Base-by-base conservation (phyloP, 1,139 yeast genomes). In the Nakaseomyces kungkrabaensis region DNA sequence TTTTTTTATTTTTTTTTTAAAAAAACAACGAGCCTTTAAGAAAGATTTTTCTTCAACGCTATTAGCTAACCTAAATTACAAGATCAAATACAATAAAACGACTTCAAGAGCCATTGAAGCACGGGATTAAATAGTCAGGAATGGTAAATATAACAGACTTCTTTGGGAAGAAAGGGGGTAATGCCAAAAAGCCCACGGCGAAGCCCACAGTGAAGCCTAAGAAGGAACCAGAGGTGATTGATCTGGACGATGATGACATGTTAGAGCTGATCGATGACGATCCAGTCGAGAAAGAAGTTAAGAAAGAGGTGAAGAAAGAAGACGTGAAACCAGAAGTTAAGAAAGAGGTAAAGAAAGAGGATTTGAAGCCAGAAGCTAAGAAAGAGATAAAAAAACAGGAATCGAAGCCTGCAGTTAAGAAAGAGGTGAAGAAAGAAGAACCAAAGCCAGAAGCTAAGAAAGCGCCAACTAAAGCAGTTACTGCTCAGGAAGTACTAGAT, bases 111-210 rank as follows among this genome's bases (percentile, higher is more conserved):
- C 22, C 22, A 17, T 17, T 17, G 22, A 17, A 17, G 22, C 22
- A 17, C 22, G 22, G 22, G 22, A 17, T 17, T 17, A 17, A 17
- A 17, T 3, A 2, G 22, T 17, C 22, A 17, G 22, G n/a, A 29
- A 73, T 73, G 77, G 77, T 73, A 34, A 72, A 71, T 56, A 73
- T 74, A 51, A 64, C 71, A 37, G 72, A 72, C 48, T 69, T 68
- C 56, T 69, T 69, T 51, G 66, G 65, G 9, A 9, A 29, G 31
- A 9, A 29, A 29, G 31, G 31, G 9, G 31, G 31, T 1, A 29
- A 9, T 29, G 31, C 9, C 31, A 9, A 29, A 29, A 29, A 29
- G 31, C 31, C 31, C 9, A 9, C 9, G 31, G 6, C 31, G 31
- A 29, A 29, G 31, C 6, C 31, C 9, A 9, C 31, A 3, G 6